Evolutionary conservation across 2,329 filamentous ascomycete genomes (phyloP).

Genomic region (Colletotrichum destructivum): DNA sequence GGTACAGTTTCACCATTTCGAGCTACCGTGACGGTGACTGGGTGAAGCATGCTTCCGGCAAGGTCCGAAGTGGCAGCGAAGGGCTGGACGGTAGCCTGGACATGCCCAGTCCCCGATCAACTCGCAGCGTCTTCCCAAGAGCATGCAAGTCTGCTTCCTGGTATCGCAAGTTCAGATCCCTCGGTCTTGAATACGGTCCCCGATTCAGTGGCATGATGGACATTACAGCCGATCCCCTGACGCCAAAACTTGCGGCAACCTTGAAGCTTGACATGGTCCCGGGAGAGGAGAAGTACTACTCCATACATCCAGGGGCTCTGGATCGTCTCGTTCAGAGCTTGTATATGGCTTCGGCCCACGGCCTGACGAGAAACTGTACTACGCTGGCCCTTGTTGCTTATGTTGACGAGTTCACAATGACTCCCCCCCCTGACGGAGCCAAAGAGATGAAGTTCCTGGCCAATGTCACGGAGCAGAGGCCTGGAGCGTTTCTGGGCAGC

Average conservation of each 20-base stretch:
- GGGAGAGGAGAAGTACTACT: conserved; percentile 26
- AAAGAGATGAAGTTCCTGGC: background rate
- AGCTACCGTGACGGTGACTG: conserved; percentile 16
- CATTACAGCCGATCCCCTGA: conserved; percentile 9
- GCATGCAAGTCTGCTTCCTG: conserved; percentile 12
- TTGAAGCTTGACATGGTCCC: conserved; percentile 12
- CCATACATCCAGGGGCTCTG: conserved; percentile 15
- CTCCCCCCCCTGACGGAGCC: background rate
- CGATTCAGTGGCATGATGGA: conserved; percentile 27
- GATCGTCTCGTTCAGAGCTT: conserved; percentile 27
- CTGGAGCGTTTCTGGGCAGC: conserved; percentile 8
- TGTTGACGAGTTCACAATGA: conserved; percentile 25
- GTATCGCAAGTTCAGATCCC: conserved; percentile 33
- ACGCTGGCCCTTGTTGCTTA: conserved; percentile 21
- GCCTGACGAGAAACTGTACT: conserved; percentile 13
- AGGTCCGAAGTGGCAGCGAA: conserved; percentile 4
- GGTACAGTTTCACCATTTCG: conserved; percentile 35
- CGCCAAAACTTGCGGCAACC: background rate
- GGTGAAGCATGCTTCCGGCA: conserved; percentile 27
- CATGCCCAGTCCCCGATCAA: background rate
- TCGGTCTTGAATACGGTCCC: conserved; percentile 26
- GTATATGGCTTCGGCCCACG: conserved; percentile 12
- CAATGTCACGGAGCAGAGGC: conserved; percentile 13
- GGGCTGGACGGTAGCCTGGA: background rate
- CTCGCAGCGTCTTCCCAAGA: background rate